Conservation (phyloP, 345 rosid species). For the Rhodamnia argentea region DNA sequence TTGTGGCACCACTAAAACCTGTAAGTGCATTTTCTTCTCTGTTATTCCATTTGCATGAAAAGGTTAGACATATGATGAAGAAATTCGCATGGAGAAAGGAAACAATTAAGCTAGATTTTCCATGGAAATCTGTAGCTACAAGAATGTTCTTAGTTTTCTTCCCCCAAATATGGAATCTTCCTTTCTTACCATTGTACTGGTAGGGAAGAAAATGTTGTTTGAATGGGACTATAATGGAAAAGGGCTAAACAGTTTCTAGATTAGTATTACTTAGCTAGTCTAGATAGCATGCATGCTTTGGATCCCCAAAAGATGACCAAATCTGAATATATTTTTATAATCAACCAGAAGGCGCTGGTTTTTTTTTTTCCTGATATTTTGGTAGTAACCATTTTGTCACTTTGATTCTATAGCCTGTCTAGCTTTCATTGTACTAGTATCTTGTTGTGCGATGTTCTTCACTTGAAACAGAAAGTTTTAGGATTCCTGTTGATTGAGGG, state of each 20-base stretch:
- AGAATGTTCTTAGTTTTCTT: background rate
- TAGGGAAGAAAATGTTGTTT: background rate
- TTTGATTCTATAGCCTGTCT: background rate
- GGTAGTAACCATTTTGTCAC: background rate
- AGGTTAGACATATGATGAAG: background rate
- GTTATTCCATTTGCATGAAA: background rate
- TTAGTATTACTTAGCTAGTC: background rate
- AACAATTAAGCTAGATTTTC: background rate
- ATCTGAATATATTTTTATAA: background rate
- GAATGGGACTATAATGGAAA: background rate
- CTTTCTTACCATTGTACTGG: background rate
- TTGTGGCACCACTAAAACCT: conserved; percentile 54
- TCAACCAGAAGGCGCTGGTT: background rate
- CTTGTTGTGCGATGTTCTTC: background rate
- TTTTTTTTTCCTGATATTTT: background rate
- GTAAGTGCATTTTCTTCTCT: conserved; percentile 24
- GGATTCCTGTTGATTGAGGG: background rate
- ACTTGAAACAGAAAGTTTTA: background rate
- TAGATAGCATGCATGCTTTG: background rate
- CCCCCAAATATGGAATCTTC: background rate
- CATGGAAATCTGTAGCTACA: background rate
- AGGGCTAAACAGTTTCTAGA: background rate
- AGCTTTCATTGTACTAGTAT: background rate
- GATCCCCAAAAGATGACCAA: background rate
- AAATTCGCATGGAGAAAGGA: background rate